phyloP scores from a whole-genome alignment of 1,284 basidiomycete species.

The Fistulina hepatica region DNA sequence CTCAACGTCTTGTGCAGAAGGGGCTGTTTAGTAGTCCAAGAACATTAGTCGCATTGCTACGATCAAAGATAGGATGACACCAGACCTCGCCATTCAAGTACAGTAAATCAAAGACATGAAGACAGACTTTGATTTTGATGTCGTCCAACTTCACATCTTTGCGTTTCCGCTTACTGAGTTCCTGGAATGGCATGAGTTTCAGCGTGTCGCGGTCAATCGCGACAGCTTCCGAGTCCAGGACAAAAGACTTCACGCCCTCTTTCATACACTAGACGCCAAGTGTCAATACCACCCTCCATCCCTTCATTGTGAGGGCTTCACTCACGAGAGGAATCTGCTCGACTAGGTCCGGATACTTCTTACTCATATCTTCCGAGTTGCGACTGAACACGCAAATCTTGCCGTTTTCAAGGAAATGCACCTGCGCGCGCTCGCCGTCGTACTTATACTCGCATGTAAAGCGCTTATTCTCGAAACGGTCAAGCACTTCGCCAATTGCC shows the following conservation, averaged over 20 bases:
- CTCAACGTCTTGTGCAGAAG: slow-evolving; percentile 53
- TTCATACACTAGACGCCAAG: slow-evolving; percentile 62
- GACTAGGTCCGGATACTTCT: slow-evolving; percentile 96
- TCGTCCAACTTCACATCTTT: slow-evolving; percentile 97
- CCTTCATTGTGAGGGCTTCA: slow-evolving; percentile 9
- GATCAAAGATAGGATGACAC: background rate
- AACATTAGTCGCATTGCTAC: slow-evolving; percentile 6
- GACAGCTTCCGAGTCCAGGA: slow-evolving; percentile 93
- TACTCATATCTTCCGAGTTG: slow-evolving; percentile 99
- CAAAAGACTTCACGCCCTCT: slow-evolving; percentile 74
- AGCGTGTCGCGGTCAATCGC: slow-evolving; percentile 83
- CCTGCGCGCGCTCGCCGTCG: slow-evolving; percentile 96
- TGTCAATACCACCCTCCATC: background rate
- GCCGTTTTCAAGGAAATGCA: slow-evolving; percentile 76
- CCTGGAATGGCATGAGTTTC: slow-evolving; percentile 93
- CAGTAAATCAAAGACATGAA: slow-evolving; percentile 93
- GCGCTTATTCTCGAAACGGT: slow-evolving; percentile 89
- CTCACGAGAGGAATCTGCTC: slow-evolving; percentile 81
- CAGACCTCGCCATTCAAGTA: slow-evolving; percentile 86
- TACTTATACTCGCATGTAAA: slow-evolving; percentile 99
- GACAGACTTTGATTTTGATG: slow-evolving; percentile 89
- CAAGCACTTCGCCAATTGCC: slow-evolving; percentile 96
- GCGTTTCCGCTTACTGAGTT: slow-evolving; percentile 87
- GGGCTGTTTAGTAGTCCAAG: slow-evolving; percentile 49
- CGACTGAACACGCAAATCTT: slow-evolving; percentile 85